These are phyloP conservation scores for Blastobotrys indianensis DNA, from an alignment of 1,139 yeast genomes.

Conservation along the genomic window DNA sequence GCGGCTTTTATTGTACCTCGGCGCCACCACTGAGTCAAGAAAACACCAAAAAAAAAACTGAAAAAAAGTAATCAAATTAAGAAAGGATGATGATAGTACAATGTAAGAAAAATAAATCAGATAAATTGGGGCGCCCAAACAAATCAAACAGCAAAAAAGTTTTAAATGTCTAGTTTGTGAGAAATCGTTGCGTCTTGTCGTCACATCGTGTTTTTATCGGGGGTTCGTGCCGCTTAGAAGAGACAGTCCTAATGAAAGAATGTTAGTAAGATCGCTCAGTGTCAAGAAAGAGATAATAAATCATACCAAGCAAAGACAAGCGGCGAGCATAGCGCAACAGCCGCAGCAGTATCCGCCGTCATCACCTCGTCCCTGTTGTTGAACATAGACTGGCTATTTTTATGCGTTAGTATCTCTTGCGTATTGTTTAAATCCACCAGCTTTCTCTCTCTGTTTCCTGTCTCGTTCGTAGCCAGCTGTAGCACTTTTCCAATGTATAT, in stretches of 20 bases:
- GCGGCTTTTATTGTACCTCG: no score
- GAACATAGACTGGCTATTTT: constrained; percentile 25
- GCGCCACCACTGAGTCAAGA: no score
- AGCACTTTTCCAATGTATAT: no score
- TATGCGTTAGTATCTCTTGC: neutral
- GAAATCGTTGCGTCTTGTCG: neutral
- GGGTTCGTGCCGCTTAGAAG: constrained; percentile 8
- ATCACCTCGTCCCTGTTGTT: constrained; percentile 20
- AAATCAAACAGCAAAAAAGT: neutral
- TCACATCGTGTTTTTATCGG: neutral
- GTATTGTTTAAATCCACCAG: neutral
- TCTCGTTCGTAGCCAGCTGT: no score
- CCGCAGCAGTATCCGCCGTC: constrained; percentile 31
- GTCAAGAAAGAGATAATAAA: neutral
- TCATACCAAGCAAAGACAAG: constrained; percentile 27
- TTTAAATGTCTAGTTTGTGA: constrained; percentile 1
- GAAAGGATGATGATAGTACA: neutral
- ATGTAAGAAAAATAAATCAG: neutral
- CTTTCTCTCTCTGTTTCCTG: neutral
- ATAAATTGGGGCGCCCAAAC: neutral
- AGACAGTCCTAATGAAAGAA: constrained; percentile 11
- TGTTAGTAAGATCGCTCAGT: neutral
- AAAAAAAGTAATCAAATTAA: neutral
- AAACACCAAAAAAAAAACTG: neutral
- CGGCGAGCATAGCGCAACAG: constrained; percentile 31